These are phyloP conservation scores for Cryptosporidium xiaoi DNA, from an alignment of 169 alveolate genomes.

Conservation along the genomic window DNA sequence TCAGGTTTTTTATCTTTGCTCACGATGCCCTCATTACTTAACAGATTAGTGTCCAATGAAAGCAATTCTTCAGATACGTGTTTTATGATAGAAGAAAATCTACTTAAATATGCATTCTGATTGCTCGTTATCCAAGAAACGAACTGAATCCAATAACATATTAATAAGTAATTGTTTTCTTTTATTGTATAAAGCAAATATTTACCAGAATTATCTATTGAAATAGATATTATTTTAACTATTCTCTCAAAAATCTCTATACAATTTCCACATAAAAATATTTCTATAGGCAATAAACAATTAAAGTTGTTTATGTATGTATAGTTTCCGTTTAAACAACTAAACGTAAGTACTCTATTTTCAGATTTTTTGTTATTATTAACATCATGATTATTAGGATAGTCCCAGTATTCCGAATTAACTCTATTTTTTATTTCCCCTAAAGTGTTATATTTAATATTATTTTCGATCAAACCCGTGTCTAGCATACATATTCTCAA, in stretches of 20 bases:
- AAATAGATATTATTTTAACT: background rate
- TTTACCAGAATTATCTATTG: conserved; percentile 30
- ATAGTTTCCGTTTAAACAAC: conserved; percentile 14
- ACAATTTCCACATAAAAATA: conserved; percentile 7
- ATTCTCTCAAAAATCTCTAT: conserved; percentile 34
- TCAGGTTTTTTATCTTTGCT: too few relatives aligned
- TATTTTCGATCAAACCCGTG: background rate
- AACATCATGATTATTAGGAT: conserved; percentile 20
- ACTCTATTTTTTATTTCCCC: conserved; percentile 33
- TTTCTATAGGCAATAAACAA: conserved; percentile 46
- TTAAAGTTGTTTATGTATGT: conserved; percentile 29
- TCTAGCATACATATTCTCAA: conserved; percentile 13
- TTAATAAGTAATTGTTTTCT: background rate
- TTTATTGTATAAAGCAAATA: background rate
- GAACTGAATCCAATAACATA: conserved; percentile 54
- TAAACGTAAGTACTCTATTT: background rate
- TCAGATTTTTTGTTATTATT: background rate
- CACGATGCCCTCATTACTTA: background rate
- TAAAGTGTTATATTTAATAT: conserved; percentile 12
- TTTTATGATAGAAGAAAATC: conserved; percentile 22
- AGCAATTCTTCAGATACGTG: conserved; percentile 9
- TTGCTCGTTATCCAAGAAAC: conserved; percentile 44
- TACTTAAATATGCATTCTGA: background rate
- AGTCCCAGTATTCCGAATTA: conserved; percentile 37
- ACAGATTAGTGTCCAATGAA: background rate